Conservation (phyloP, 495 filamentous ascomycete species). For the Platismatia glauca region DNA sequence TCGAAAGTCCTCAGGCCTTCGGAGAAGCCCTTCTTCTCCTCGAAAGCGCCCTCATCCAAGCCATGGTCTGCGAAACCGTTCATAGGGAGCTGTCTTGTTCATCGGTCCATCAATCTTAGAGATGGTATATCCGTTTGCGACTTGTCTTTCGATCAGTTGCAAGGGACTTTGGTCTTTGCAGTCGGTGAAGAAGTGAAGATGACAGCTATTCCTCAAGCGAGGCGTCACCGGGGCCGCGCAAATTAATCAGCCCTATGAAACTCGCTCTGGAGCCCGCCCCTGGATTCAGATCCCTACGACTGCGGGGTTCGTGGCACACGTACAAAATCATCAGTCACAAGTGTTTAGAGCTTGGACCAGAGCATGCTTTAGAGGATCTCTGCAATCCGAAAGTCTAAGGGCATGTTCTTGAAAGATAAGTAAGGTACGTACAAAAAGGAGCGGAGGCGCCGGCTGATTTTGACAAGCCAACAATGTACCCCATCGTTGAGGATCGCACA, state of each 20-base stretch:
- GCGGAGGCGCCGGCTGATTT: constrained; percentile 4
- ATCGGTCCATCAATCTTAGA: constrained; percentile 19
- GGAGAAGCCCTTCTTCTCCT: constrained; percentile 54
- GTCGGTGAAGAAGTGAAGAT: not conserved
- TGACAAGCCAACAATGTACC: not conserved
- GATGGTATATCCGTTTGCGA: not conserved
- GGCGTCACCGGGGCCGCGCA: not conserved
- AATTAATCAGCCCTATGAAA: constrained; percentile 12
- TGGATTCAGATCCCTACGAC: not conserved
- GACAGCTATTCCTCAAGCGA: constrained; percentile 11
- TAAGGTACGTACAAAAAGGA: constrained; percentile 3
- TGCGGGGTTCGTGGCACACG: not conserved
- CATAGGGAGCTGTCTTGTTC: constrained; percentile 38
- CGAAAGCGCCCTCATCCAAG: constrained; percentile 72
- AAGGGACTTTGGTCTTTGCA: not conserved
- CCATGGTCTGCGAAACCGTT: constrained; percentile 62
- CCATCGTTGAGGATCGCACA: constrained; percentile 2
- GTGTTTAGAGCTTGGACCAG: not conserved
- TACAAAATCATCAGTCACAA: not conserved
- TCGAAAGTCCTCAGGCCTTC: constrained; percentile 74
- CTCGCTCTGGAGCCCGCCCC: not conserved
- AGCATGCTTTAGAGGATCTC: not conserved
- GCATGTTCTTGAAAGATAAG: not conserved
- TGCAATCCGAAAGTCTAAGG: not conserved
- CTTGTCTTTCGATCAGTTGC: not conserved